Evolutionary conservation across 257 asterid species (phyloP).

Genomic region (Salvia splendens): DNA sequence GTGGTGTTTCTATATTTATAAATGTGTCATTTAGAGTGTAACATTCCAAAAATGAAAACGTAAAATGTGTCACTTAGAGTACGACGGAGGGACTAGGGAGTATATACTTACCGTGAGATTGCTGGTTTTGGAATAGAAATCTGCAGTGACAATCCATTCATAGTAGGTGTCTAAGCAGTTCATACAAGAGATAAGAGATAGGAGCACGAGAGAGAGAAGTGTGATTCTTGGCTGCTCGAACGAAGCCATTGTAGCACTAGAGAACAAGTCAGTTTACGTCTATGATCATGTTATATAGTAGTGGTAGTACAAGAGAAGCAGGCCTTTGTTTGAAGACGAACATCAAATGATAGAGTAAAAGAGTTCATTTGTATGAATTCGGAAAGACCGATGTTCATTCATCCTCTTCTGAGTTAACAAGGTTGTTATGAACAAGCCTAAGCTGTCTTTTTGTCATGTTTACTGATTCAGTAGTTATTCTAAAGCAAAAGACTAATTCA

Average conservation of each 20-base stretch:
- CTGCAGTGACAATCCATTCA: slow-evolving; percentile 44
- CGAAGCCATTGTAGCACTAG: slow-evolving; percentile 27
- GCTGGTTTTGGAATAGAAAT: slow-evolving; percentile 29
- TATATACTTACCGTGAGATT: slow-evolving; percentile 33
- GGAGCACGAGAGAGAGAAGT: slow-evolving; percentile 2
- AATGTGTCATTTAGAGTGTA: no score
- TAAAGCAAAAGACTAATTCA: slow-evolving; percentile 4
- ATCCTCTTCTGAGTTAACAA: not conserved
- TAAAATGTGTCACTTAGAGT: no score
- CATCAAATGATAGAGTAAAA: not conserved
- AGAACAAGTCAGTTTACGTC: no score
- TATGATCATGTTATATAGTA: not conserved
- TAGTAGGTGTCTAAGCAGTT: slow-evolving; percentile 33
- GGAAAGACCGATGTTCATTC: slow-evolving; percentile 11
- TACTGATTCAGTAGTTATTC: slow-evolving; percentile 12
- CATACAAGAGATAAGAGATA: slow-evolving; percentile 26
- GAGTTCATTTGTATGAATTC: not conserved
- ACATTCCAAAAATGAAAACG: no score
- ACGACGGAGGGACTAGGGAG: no score
- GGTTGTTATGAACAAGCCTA: slow-evolving; percentile 15
- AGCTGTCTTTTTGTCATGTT: slow-evolving; percentile 6
- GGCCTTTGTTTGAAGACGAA: not conserved
- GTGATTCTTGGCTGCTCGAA: slow-evolving; percentile 15
- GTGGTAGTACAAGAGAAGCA: not conserved
- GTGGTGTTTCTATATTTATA: no score